These are phyloP conservation scores for thale cress (Arabidopsis thaliana) DNA, from an alignment of 345 rosid species.

Conservation along the genomic window TAIR10.1 NC_003071.7:12815501-12816000, in stretches of 20 bases:
- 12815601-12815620: conserved; percentile 82
- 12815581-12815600: conserved; percentile 79
- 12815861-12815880: conserved; percentile 77
- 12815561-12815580: conserved; percentile 85
- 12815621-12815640: conserved; percentile 82
- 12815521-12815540: conserved; percentile 86
- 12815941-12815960: conserved; percentile 23
- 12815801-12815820: conserved; percentile 66
- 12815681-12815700: conserved; percentile 49
- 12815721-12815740: conserved; percentile 92
- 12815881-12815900: conserved; percentile 53
- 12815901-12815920: conserved; percentile 6
- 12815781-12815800: conserved; percentile 50
- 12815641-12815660: conserved; percentile 78
- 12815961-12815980: conserved; percentile 8
- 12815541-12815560: conserved; percentile 62
- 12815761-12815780: conserved; percentile 68
- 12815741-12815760: conserved; percentile 86
- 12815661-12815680: conserved; percentile 78
- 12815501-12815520: conserved; percentile 88
- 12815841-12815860: conserved; percentile 70
- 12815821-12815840: conserved; percentile 70
- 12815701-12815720: conserved; percentile 90
- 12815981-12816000: conserved; percentile 18
- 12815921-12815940: conserved; percentile 25